Evolutionary conservation across 805 yeast species (phyloP), one percentile per base, ranked within the genome.

Genomic region (Starmerella sirachaensis): DNA sequence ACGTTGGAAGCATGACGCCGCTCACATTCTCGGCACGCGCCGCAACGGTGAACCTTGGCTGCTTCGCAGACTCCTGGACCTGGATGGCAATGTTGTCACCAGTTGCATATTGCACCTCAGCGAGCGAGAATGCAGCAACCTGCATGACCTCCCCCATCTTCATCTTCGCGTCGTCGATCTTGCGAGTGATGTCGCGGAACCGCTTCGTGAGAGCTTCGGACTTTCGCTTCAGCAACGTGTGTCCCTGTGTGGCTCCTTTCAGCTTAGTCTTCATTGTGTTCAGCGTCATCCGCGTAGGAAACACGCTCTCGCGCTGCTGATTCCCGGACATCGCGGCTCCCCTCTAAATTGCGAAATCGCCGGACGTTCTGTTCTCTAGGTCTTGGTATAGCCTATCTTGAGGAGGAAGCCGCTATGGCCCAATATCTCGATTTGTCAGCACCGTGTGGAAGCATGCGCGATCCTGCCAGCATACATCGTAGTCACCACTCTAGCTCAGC

Each of bases 101-200:
- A 2, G 96, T 88, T 18, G 98, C 98, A 56, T 91, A 91, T 31
- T 91, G 78, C 32, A 88, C 97, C 60, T 88, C 98, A 3, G 97
- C 97, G 52, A 88, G 69, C 6, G 97, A 86, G 59, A 88, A 88
- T 1, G 97, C 93, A 2, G 98, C 98, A 0, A 93, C 81, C 59
- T 91, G 97, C 97, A 88, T 88, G 30, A 88, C 94, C 48, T 88
- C 70, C 35, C 97, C 98, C 97, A 91, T 88, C 66, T 88, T 91
- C 52, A 88, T 74, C 64, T 88, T 88, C 30, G 97, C 78, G 57
- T 84, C 94, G 58, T 91, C 95, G 57, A 88, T 88, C 60, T 94
- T 68, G 58, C 72, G 81, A 13, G 96, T 85, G 54, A 88, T 88
- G 51, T 88, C 98, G 61, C 98, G 77, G 65, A 88, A 88, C 54